Percentiles rank a stretch among this genome's conserved stretches.
Evolutionary conservation across 2,329 filamentous ascomycete genomes (phyloP).

Genomic region (Nannizzia gypsea): DNA sequence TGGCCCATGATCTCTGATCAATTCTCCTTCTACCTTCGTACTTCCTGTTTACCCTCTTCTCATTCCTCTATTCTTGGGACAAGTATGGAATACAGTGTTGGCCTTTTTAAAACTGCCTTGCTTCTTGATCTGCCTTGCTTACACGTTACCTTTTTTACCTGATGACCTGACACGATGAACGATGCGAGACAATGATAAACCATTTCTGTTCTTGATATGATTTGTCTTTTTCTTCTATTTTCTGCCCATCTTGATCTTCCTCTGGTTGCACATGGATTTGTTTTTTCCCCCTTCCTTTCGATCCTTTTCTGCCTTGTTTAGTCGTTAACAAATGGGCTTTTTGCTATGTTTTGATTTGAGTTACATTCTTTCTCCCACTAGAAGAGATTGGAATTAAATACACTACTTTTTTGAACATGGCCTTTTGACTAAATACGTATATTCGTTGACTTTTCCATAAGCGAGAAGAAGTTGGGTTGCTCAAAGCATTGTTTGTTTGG

Average conservation of each 20-base stretch:
- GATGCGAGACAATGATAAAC: constrained; percentile 4
- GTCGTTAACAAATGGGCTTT: neutral
- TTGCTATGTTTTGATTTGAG: neutral
- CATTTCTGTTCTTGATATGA: constrained; percentile 2
- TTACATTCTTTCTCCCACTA: too few relatives aligned
- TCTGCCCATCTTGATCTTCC: neutral
- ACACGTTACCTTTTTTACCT: neutral
- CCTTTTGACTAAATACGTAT: neutral
- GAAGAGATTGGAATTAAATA: constrained; percentile 1
- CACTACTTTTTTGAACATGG: neutral
- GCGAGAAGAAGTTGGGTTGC: neutral
- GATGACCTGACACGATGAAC: constrained; percentile 3
- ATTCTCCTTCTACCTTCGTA: neutral
- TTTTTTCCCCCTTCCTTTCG: neutral
- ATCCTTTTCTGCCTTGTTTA: neutral
- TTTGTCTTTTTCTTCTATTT: neutral
- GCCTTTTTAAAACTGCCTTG: neutral
- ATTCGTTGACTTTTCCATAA: neutral
- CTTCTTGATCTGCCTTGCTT: neutral
- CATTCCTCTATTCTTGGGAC: neutral
- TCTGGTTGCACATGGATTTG: neutral
- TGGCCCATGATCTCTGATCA: neutral
- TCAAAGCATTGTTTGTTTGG: neutral
- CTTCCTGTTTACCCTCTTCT: neutral
- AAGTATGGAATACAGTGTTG: neutral